phyloP scores from a whole-genome alignment of 2,329 filamentous ascomycete genomes.

The Fusarium sp. region DNA sequence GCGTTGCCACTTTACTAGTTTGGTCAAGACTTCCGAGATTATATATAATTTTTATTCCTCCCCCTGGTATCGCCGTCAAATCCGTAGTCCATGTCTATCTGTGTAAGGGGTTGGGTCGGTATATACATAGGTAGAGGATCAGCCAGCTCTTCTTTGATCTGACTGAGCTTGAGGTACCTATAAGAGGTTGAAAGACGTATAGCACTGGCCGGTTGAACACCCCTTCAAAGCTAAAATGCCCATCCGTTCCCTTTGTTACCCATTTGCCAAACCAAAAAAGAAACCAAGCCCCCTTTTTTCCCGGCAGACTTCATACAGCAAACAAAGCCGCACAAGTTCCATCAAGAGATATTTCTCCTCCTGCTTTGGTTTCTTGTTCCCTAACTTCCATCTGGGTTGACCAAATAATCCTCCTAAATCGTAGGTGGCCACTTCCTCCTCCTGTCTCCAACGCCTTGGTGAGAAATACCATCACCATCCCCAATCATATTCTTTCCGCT shows the following conservation, averaged over 20 bases:
- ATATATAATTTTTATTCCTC: conserved; percentile 9
- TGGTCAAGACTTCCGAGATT: background rate
- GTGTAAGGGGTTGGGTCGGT: conserved; percentile 17
- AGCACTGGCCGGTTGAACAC: conserved; percentile 43
- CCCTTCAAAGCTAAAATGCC: conserved; percentile 32
- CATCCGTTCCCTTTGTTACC: conserved; percentile 16
- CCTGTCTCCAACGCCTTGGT: conserved; percentile 37
- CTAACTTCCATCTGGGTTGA: conserved; percentile 14
- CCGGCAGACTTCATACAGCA: conserved; percentile 1
- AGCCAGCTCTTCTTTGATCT: conserved; percentile 7
- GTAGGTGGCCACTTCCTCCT: background rate
- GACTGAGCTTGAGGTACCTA: conserved; percentile 15
- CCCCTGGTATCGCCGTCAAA: conserved; percentile 15
- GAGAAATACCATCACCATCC: conserved; percentile 29
- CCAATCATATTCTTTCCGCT: conserved; percentile 33
- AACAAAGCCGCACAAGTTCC: conserved; percentile 1
- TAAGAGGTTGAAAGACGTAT: conserved; percentile 15
- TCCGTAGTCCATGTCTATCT: conserved; percentile 30
- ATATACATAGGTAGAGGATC: conserved; percentile 33
- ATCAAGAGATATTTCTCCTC: background rate
- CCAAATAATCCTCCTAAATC: conserved; percentile 18
- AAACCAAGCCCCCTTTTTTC: conserved; percentile 22
- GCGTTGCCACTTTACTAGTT: conserved; percentile 19
- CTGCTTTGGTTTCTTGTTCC: background rate
- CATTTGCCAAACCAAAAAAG: conserved; percentile 24